Percentiles rank a stretch among this genome's conserved stretches.
Conservation (phyloP, 768 basidiomycete species). For the Kwoniella dendrophila region DNA sequence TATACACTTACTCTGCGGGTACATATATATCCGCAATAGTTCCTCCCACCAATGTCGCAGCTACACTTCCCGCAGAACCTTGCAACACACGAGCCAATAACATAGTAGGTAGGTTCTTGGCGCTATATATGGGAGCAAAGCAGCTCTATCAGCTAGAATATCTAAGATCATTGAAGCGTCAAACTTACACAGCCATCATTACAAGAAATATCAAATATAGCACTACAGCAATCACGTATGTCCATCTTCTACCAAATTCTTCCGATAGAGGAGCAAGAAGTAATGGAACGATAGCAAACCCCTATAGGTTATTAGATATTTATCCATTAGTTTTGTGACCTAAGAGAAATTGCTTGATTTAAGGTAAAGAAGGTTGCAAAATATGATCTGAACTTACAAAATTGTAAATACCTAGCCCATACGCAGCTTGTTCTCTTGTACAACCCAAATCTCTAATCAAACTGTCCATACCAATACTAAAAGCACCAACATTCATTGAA, state of each 20-base stretch:
- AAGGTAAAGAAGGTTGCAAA: neutral
- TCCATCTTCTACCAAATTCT: slow-evolving; percentile 44
- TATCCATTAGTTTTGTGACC: neutral
- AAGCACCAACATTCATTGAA: slow-evolving; percentile 28
- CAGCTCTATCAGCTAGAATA: too few relatives aligned
- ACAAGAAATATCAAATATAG: slow-evolving; percentile 16
- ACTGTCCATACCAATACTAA: slow-evolving; percentile 35
- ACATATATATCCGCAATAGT: slow-evolving; percentile 57
- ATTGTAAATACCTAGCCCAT: slow-evolving; percentile 44
- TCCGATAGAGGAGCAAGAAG: slow-evolving; percentile 47
- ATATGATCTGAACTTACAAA: slow-evolving; percentile 11
- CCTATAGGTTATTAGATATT: slow-evolving; percentile 16
- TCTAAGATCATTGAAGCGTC: neutral
- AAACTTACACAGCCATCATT: slow-evolving; percentile 23
- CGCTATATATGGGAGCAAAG: neutral
- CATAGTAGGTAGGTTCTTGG: slow-evolving; percentile 51
- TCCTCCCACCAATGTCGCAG: slow-evolving; percentile 56
- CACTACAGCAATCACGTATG: slow-evolving; percentile 36
- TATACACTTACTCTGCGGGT: slow-evolving; percentile 23
- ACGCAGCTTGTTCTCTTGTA: slow-evolving; percentile 24
- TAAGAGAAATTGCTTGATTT: neutral
- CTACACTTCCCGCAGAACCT: slow-evolving; percentile 54
- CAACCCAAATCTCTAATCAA: slow-evolving; percentile 43
- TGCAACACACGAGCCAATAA: slow-evolving; percentile 52
- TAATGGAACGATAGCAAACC: slow-evolving; percentile 50